A percentile compares a stretch with the other conserved stretches of the same genome.
phyloP scores from a whole-genome alignment of 331 rosid species.

The Phaseolus coccineus region DNA sequence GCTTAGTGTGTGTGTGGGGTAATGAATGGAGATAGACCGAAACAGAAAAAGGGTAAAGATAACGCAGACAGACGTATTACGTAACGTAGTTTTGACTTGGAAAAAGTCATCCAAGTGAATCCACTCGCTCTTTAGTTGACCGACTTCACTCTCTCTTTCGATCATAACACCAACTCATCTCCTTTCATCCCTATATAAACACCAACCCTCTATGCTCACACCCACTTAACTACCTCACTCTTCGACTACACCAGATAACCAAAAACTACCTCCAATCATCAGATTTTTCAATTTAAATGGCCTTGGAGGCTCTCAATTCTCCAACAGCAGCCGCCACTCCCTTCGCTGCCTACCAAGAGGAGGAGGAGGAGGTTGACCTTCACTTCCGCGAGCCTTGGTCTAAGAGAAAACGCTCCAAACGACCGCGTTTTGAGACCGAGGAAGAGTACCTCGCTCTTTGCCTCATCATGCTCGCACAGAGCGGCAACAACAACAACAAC shows the following conservation, averaged over 20 bases:
- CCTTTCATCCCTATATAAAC: slow-evolving; percentile 28
- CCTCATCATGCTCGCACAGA: slow-evolving; percentile 90
- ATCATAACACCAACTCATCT: slow-evolving; percentile 1
- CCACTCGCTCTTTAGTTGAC: slow-evolving; percentile 49
- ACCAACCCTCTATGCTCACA: slow-evolving; percentile 20
- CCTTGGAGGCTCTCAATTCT: slow-evolving; percentile 78
- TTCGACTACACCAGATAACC: too few species aligned
- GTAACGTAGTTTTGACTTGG: slow-evolving; percentile 67
- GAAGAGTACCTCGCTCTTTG: slow-evolving; percentile 93
- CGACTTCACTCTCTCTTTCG: slow-evolving; percentile 46
- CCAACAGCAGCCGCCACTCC: slow-evolving; percentile 49
- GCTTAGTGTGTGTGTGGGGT: slow-evolving; percentile 6
- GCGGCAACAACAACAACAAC: slow-evolving; percentile 34
- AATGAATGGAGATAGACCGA: slow-evolving; percentile 1
- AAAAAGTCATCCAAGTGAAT: slow-evolving; percentile 56
- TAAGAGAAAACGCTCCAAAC: slow-evolving; percentile 73
- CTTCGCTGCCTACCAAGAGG: slow-evolving; percentile 32
- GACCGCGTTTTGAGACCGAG: slow-evolving; percentile 65
- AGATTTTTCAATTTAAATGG: slow-evolving; percentile 53
- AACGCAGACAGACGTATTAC: slow-evolving; percentile 51
- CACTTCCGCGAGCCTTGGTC: slow-evolving; percentile 65
- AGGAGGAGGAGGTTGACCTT: slow-evolving; percentile 36
- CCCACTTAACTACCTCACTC: background rate
- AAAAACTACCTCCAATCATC: too few species aligned
- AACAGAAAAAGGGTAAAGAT: background rate